Conservation (phyloP, 164 flowering plant species). For the Macadamia tetraphylla region DNA sequence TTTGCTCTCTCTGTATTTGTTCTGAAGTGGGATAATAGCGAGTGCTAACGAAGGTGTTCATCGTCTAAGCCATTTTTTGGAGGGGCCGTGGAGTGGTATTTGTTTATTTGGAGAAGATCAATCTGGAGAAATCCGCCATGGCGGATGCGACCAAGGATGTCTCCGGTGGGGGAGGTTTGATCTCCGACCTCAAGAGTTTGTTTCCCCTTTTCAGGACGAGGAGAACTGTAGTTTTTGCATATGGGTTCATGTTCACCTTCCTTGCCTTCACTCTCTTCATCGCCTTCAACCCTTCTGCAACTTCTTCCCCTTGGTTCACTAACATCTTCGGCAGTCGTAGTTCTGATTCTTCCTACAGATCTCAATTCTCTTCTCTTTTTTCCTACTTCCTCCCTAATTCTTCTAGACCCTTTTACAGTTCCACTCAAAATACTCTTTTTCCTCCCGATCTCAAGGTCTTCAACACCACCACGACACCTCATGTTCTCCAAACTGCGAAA, state of each 20-base stretch:
- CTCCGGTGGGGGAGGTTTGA: conserved; percentile 25
- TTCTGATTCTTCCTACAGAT: conserved; percentile 5
- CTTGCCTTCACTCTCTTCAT: conserved; percentile 44
- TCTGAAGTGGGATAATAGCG: too few relatives aligned
- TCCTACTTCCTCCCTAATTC: conserved; percentile 39
- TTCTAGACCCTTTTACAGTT: background rate
- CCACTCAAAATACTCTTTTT: background rate
- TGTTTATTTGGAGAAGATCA: background rate
- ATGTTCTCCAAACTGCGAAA: conserved; percentile 5
- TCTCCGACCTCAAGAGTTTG: conserved; percentile 42
- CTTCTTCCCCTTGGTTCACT: conserved; percentile 40
- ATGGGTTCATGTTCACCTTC: conserved; percentile 43
- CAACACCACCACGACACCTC: conserved; percentile 21
- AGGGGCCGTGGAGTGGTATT: too few relatives aligned
- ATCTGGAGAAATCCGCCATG: conserved; percentile 29
- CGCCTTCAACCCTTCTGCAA: conserved; percentile 46
- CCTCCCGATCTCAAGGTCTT: conserved; percentile 1
- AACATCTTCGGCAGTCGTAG: conserved; percentile 26
- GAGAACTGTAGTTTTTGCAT: conserved; percentile 35
- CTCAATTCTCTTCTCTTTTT: conserved; percentile 28
- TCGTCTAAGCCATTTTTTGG: too few relatives aligned
- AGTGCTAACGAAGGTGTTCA: too few relatives aligned
- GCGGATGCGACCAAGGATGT: conserved; percentile 47
- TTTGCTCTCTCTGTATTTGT: too few relatives aligned
- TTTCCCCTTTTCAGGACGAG: conserved; percentile 35